Base-by-base conservation (phyloP, 2,329 filamentous ascomycete species). In the Diaporthe destruens region DNA sequence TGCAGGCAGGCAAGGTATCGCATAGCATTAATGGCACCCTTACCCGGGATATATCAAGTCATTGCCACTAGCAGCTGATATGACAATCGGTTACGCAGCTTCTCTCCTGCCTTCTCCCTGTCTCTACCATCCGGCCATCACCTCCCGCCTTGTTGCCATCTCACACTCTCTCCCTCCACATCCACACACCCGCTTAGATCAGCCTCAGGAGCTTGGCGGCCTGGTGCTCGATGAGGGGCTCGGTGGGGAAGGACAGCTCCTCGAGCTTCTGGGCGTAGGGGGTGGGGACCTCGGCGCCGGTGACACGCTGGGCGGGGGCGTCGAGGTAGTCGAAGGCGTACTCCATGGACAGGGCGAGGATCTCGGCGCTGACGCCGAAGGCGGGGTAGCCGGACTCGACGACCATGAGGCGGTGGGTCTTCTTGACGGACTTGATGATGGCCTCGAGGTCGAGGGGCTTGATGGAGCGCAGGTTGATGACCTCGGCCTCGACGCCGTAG, bases 251-350 rank as follows among this genome's bases (percentile, higher is more conserved):
- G 80, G 89, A 89, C 94, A 99, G 93, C 85, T 96, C 91, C 89
- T 99, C 96, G 72, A 99, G 90, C 82, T 94, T 94, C 84, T 92
- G 88, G 73, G 96, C 96, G 82, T 99, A 98, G 49, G 96, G 96
- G 9, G 96, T 99, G 65, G 96, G 96, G 16, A 99, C 96, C 83
- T 99, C 96, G 76, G 96, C 96, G 82, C 96, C 96, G 73, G 96
- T 98, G 80, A 99, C 91, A 84, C 96, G 92, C 84, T 96, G 93
- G 75, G 95, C 96, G 61, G 96, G 96, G 71, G 95, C 94, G 80
- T 98, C 92, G 76, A 99, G 92, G 87, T 97, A 98, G 87, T 99
- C 96, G 81, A 98, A 99, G 76, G 91, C 95, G 84, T 98, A 99
- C 86, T 99, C 96, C 93, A 97, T 97, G 75, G 94, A 92, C 74